Conservation (phyloP, 2,329 filamentous ascomycete species). For the Colletotrichum eremochloae region DNA sequence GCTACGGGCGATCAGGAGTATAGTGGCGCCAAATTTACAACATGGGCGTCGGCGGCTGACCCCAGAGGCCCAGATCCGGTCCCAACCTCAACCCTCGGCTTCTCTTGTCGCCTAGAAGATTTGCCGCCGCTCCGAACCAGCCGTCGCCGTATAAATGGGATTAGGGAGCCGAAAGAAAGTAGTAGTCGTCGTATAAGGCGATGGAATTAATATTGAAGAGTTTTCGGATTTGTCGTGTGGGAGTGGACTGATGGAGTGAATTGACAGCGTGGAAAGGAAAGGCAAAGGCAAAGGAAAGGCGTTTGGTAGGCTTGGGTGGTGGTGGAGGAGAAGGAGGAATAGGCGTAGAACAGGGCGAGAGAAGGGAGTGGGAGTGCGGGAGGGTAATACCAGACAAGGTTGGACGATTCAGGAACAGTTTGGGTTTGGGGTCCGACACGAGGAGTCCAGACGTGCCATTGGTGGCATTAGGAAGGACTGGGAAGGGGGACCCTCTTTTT, state of each 20-base stretch:
- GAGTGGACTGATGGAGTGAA: neutral
- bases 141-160: conserved; percentile 5
- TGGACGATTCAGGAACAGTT: conserved; percentile 43
- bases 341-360: conserved; percentile 13
- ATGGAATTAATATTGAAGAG: neutral
- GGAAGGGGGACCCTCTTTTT: conserved; percentile 11
- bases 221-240: neutral
- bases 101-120: conserved; percentile 5
- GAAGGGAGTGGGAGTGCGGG: conserved; percentile 28
- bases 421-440: conserved; percentile 42
- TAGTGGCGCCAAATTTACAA: conserved; percentile 33
- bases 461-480: conserved; percentile 19
- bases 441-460: conserved; percentile 29
- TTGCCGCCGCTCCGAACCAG: conserved; percentile 22
- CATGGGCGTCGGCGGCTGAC: conserved; percentile 37
- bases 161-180: neutral
- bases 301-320: conserved; percentile 8
- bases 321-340: conserved; percentile 18
- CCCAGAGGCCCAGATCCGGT: conserved; percentile 36
- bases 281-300: neutral
- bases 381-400: conserved; percentile 41
- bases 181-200: neutral
- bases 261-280: conserved; percentile 4
- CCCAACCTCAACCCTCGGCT: conserved; percentile 24
- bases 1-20: conserved; percentile 18